phyloP scores from a whole-genome alignment of 225 moss, liverwort and hornwort species.

The Asterella californica region DNA sequence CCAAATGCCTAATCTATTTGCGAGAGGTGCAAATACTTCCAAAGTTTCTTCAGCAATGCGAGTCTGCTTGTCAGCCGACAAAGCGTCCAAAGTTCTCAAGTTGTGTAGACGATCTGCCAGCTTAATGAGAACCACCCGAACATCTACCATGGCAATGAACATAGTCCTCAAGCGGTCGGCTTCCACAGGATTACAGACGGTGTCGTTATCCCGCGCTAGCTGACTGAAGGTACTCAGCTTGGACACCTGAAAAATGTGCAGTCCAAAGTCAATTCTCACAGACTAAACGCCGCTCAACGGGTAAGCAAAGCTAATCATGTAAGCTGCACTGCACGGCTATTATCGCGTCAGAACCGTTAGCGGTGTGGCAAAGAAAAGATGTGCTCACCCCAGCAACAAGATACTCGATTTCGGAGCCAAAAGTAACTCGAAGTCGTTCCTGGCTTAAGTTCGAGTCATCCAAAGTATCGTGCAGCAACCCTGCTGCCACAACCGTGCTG shows the following conservation, averaged over 20 bases:
- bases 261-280: not conserved
- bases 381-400: constrained; percentile 66
- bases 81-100: constrained; percentile 68
- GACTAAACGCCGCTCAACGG: not conserved
- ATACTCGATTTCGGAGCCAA: constrained; percentile 68
- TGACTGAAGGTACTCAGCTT: constrained; percentile 77
- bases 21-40: constrained; percentile 79
- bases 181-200: constrained; percentile 62
- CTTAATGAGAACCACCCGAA: constrained; percentile 84
- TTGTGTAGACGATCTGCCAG: constrained; percentile 89
- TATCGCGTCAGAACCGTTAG: not conserved
- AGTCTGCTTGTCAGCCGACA: constrained; percentile 56
- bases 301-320: not conserved
- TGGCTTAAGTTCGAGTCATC: constrained; percentile 64
- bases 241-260: constrained; percentile 53
- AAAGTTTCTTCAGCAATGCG: constrained; percentile 75
- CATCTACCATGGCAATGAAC: constrained; percentile 92
- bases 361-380: not conserved
- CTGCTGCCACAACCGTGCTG: constrained; percentile 73
- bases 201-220: constrained; percentile 63
- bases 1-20: constrained; percentile 89
- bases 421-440: constrained; percentile 45
- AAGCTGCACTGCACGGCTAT: not conserved
- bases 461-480: constrained; percentile 75
- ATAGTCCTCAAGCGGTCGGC: constrained; percentile 71